These are phyloP conservation scores for Salix koriyanagi DNA, from an alignment of 345 rosid genomes.

Conservation along the genomic window DNA sequence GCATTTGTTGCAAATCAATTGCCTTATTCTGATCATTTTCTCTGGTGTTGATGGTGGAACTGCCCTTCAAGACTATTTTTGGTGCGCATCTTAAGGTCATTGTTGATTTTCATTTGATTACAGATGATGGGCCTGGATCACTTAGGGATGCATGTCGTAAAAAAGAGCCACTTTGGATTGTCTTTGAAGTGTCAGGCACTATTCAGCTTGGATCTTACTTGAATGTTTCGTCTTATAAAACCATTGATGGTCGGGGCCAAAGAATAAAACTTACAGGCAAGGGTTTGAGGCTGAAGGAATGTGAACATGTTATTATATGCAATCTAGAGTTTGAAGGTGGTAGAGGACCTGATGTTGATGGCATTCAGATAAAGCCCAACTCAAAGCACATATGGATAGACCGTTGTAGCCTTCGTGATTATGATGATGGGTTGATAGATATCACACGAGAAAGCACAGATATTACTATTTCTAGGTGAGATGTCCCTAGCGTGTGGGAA, in stretches of 20 bases:
- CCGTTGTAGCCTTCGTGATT: conserved; percentile 83
- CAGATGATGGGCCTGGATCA: conserved; percentile 93
- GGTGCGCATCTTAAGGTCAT: background rate
- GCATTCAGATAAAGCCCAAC: conserved; percentile 89
- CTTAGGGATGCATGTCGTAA: conserved; percentile 68
- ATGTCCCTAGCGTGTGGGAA: background rate
- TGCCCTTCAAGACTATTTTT: background rate
- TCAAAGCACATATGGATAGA: conserved; percentile 88
- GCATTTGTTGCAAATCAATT: background rate
- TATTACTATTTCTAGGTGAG: conserved; percentile 78
- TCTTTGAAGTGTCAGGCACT: conserved; percentile 74
- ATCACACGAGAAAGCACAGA: conserved; percentile 93
- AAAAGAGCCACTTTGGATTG: conserved; percentile 88
- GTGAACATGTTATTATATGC: conserved; percentile 79
- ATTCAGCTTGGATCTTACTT: conserved; percentile 59
- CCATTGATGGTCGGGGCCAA: conserved; percentile 92
- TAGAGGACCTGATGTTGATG: conserved; percentile 81
- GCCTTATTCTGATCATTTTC: background rate
- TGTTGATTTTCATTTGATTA: conserved; percentile 6
- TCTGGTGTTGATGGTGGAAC: background rate
- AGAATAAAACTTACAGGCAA: conserved; percentile 77
- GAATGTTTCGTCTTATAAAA: conserved; percentile 77
- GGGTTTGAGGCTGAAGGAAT: conserved; percentile 82
- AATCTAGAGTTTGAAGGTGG: conserved; percentile 90
- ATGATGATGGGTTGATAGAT: conserved; percentile 87